Base-by-base conservation (phyloP, 495 filamentous ascomycete genomes). In the Durotheca rogersii region DNA sequence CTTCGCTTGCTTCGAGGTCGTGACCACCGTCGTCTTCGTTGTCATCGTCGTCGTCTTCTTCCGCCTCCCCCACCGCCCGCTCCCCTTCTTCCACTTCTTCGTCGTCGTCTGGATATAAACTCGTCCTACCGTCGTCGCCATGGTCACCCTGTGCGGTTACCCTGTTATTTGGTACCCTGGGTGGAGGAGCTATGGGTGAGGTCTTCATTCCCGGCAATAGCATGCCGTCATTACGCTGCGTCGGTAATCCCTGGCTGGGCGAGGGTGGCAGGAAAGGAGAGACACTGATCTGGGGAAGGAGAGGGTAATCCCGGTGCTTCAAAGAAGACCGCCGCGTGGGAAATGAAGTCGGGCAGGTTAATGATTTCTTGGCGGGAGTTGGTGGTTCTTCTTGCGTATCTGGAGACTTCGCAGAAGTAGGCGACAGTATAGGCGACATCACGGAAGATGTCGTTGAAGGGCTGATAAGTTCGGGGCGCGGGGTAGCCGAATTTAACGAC, bases 311-410 rank as follows among this genome's bases (percentile, higher is more conserved):
- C 39, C 42, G 36, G 42, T 60, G 15, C 19, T 33, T 30, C 14
- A 60, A 27, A 47, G 56, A 60, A 30, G 56, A 60, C 3, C 42
- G 56, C 10, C 56, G 56, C 11, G 47, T 51, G 6, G 56, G 56
- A 32, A 47, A 16, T 12, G 41, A 15, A 23, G 51, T 53, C 27
- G 56, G 56, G 46, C 44, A 53, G 20, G 35, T 17, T 21, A 53
- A 42, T 33, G 56, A 32, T 7, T 47, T 47, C 21, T 49, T 51
- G 18, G 34, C 10, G 19, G 30, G 29, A 7, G 17, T 47, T 45
- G 37, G 53, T 34, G 33, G 45, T 11, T 37, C 42, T 9, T 18
- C 31, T 27, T 29, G 16, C n/a, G n/a, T n/a, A 18, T 43, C 43
- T 17, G 41, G 25, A 33, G 49, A 41, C 21, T 12, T 53, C 7